phyloP scores from a whole-genome alignment of 345 rosid species.

The Linum usitatissimum region DNA sequence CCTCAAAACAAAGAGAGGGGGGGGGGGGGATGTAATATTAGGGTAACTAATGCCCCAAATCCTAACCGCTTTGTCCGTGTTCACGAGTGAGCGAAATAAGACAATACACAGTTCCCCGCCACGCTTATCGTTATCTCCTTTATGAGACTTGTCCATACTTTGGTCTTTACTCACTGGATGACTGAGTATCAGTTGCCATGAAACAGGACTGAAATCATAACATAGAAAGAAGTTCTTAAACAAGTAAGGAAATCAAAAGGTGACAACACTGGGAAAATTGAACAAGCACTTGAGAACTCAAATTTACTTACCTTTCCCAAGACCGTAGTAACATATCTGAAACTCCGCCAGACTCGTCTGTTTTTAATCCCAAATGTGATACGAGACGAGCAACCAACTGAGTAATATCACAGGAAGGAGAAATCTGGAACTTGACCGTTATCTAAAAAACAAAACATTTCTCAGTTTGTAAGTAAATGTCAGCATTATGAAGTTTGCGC shows the following conservation, averaged over 20 bases:
- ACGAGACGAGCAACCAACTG: constrained; percentile 74
- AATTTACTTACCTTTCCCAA: constrained; percentile 67
- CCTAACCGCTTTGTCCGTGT: constrained; percentile 58
- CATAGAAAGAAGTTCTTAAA: constrained; percentile 1
- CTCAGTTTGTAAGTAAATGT: background rate
- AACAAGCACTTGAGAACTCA: background rate
- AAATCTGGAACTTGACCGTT: constrained; percentile 72
- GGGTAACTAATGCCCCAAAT: constrained; percentile 4
- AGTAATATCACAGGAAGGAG: constrained; percentile 57
- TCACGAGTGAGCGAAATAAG: constrained; percentile 65
- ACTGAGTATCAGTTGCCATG: constrained; percentile 80
- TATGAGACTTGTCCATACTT: constrained; percentile 19
- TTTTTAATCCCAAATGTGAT: constrained; percentile 60
- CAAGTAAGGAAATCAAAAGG: background rate
- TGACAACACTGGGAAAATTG: background rate
- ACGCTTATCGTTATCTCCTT: constrained; percentile 12
- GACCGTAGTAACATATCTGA: constrained; percentile 72
- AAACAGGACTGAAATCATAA: constrained; percentile 56
- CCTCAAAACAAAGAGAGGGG: background rate
- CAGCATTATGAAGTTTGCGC: background rate
- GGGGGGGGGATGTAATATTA: constrained; percentile 1
- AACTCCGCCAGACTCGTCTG: constrained; percentile 62
- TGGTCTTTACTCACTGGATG: constrained; percentile 33
- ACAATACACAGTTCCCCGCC: constrained; percentile 64
- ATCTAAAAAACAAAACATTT: constrained; percentile 35